Evolutionary conservation across 2,329 filamentous ascomycete species (phyloP), one percentile per base, ranked within the genome.

Genomic region (Bipolaris sorokiniana): DNA sequence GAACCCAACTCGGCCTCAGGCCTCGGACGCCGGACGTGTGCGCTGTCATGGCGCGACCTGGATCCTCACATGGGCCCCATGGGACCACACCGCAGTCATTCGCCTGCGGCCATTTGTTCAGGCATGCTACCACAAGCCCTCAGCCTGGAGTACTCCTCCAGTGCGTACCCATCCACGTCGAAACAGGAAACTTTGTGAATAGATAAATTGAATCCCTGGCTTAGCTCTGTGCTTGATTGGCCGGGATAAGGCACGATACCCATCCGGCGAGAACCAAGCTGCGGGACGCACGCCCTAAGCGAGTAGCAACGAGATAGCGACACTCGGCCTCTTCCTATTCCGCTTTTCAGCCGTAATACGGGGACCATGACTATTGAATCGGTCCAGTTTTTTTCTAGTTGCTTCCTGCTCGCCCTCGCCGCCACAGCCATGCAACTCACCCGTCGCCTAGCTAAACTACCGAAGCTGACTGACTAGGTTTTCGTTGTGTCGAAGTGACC

Each of bases 261-360:
- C 48, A 57, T 57, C 50, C 38, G 54, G 50, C 42, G 42, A 54
- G 44, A 54, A 54, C 50, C 50, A 53, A 53, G 54, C 42, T 42
- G 33, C 54, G 50, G 54, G 44, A 48, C 50, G 52, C 16, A 45
- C 54, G 50, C 54, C 54, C 54, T 57, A 57, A 49, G 54, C 50
- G 54, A 54, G 54, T 15, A 48, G 44, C 44, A 54, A 49, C 38
- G 34, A 45, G 54, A 57, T 54, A 57, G 54, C 45, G 33, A 54
- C 26, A 36, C 16, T 7, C 50, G 18, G 45, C 26, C 37, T 48
- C 37, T 33, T 57, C 46, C 48, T 33, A 33, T 56, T 45, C 31
- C 52, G 50, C 48, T 26, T 42, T 50, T 49, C 50, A 57, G 54
- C 54, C 50, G 54, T 45, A 49, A 49, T 45, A 38, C 48, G 44